Evolutionary conservation across 2,329 filamentous ascomycete species (phyloP), one percentile per base, ranked within the genome.

Genomic region (Monosporascus sp.): DNA sequence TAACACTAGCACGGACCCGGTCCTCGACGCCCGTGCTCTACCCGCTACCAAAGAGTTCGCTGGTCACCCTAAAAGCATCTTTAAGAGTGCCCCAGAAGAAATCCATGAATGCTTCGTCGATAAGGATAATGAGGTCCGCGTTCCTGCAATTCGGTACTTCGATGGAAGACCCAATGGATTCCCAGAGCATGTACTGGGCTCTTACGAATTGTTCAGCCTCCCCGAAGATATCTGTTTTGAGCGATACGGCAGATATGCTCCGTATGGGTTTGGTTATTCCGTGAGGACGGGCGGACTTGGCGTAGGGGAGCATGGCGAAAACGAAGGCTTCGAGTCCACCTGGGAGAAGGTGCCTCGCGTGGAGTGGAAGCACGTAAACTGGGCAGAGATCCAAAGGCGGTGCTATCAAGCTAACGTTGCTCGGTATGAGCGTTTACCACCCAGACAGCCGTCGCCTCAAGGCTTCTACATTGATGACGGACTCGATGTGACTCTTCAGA

Each of bases 171-270:
- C 91, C 0, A 79, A 82, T 54, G 93, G 92, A 1, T 95, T 96
- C 68, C 94, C 94, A 0, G 84, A 94, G 48, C 83, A 91, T 54
- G 83, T 90, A 2, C 82, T 93, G 65, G 94, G 94, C n/a, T 96
- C 91, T 0, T 92, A 96, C 64, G 84, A 91, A 9, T 70, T 93
- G 41, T 72, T 97, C 14, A 87, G 85, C 0, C 75, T 97, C 37
- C 83, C 88, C 19, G 84, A 95, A 60, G 87, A 96, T 64, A 83
- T 97, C 47, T 99, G 94, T 73, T 97, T 96, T 66, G 94, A 99
- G 61, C 82, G 94, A 2, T 96, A 90, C 67, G 93, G 93, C 3
- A 83, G 91, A 58, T 83, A 94, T 31, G 92, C 90, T 0, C 89
- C 93, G 0, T 99, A 99, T 62, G 93, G 93, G 0, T 83, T 91